Conservation (phyloP, 352 stramenopile genomes). For the Phytophthora citrophthora region DNA sequence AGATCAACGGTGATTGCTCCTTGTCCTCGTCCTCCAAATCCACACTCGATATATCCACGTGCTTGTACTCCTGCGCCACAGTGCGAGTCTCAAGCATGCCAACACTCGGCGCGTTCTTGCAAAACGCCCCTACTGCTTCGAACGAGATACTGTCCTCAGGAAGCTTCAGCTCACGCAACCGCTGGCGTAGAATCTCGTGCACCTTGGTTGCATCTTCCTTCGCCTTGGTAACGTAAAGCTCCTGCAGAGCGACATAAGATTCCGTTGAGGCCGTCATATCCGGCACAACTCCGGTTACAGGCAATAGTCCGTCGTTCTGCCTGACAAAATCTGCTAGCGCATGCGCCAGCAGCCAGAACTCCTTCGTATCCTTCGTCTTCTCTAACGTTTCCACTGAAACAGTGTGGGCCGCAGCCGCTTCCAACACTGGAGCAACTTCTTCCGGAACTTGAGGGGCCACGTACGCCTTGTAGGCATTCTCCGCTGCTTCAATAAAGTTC, state of each 20-base stretch:
- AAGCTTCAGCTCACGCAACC: constrained; percentile 38
- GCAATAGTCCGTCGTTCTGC: constrained; percentile 65
- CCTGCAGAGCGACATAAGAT: constrained; percentile 94
- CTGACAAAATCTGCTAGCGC: constrained; percentile 82
- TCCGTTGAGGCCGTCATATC: constrained; percentile 97
- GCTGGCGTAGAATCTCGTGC: constrained; percentile 37
- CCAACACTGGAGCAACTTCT: constrained; percentile 78
- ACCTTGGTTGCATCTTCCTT: constrained; percentile 68
- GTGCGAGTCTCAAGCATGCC: constrained; percentile 81
- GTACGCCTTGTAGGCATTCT: constrained; percentile 95
- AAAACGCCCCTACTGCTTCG: constrained; percentile 90
- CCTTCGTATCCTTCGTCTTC: constrained; percentile 47
- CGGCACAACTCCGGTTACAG: constrained; percentile 93
- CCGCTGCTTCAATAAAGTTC: constrained; percentile 96
- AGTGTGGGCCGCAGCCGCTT: constrained; percentile 34
- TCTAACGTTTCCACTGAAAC: constrained; percentile 29
- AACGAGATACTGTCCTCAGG: constrained; percentile 43
- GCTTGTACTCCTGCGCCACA: constrained; percentile 85
- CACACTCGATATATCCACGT: constrained; percentile 62
- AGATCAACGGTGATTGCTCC: constrained; percentile 94
- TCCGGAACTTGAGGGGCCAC: constrained; percentile 75
- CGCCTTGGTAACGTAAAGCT: constrained; percentile 93
- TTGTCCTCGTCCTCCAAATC: constrained; percentile 82
- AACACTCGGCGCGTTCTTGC: constrained; percentile 93
- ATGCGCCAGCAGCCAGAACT: constrained; percentile 86